Percentiles rank a stretch among this genome's conserved stretches.
phyloP scores from a whole-genome alignment of 352 stramenopile genomes.

The Phytophthora tentaculata region DNA sequence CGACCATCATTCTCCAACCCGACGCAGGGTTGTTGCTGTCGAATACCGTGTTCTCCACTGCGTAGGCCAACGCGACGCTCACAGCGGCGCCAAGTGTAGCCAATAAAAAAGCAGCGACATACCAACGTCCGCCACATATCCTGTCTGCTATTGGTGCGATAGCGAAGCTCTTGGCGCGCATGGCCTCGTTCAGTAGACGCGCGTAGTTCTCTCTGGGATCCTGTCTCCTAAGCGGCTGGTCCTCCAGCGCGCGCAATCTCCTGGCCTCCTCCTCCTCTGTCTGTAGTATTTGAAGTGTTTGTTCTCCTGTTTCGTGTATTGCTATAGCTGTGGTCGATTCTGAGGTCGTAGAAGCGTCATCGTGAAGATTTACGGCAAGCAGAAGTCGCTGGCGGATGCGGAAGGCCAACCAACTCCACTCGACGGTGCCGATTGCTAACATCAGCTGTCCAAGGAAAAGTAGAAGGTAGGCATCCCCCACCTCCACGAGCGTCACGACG shows the following conservation, averaged over 20 bases:
- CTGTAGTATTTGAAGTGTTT: conserved; percentile 4
- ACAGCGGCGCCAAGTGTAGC: conserved; percentile 21
- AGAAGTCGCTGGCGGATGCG: conserved; percentile 53
- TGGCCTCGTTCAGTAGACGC: conserved; percentile 25
- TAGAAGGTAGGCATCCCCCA: conserved; percentile 43
- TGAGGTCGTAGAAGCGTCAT: neutral
- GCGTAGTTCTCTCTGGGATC: conserved; percentile 36
- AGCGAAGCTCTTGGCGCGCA: conserved; percentile 41
- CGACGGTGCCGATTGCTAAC: conserved; percentile 46
- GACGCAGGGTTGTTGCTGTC: conserved; percentile 12
- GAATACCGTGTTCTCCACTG: conserved; percentile 39
- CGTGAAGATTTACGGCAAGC: conserved; percentile 38
- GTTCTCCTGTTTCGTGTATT: conserved; percentile 8
- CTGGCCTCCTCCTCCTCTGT: conserved; percentile 17
- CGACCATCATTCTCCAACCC: conserved; percentile 48
- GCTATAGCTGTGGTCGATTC: neutral
- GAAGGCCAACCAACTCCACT: conserved; percentile 61
- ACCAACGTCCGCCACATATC: conserved; percentile 42
- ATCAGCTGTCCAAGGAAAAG: conserved; percentile 49
- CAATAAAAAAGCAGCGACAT: conserved; percentile 33
- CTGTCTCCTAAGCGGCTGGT: conserved; percentile 30
- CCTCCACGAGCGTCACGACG: conserved; percentile 47
- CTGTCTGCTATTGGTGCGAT: conserved; percentile 33
- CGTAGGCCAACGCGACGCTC: conserved; percentile 32
- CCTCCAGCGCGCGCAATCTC: conserved; percentile 23